Base-by-base conservation (phyloP, 768 basidiomycete species). In the Russula abietina region DNA sequence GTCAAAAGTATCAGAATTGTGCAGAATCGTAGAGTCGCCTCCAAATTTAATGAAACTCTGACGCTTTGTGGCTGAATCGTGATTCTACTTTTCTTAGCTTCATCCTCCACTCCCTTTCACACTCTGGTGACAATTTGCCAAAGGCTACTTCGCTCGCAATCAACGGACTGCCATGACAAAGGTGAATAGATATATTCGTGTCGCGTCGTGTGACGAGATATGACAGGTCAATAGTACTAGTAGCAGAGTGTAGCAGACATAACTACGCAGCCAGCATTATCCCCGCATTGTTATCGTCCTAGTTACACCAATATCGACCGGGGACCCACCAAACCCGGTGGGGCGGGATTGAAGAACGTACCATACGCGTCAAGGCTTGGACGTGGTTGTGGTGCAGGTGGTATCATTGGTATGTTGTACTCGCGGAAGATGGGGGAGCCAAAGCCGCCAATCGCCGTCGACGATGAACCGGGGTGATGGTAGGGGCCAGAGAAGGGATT, bases 281-380 rank as follows among this genome's bases (percentile, higher is more conserved):
- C 73, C 26, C 90, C 91, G 69, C 92, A 91, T 72, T 94, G 91
- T n/a, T 92, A 96, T 94, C 58, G 93, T 95, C 71, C 92, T 77
- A 73, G 83, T 14, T 19, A 9, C 81, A 2, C 75, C 77, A 36
- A 77, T 71, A 61, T 81, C 70, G 11, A 74, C 62, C 17, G 79
- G 69, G 2, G 68, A 64, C 30, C 74, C 74, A 51, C 79, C 83
- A 67, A 87, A 93, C 26, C 89, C 91, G 60, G 79, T 83, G 1
- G 93, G 0, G 91, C 83, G 45, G 91, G 90, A 69, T 94, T 93
- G 0, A 87, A 88, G 75, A 94, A 96, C 26, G 92, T 92, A 52
- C 93, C 93, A 69, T 95, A 94, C 17, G 85, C 84, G 68, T 95
- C 93, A 75, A 94, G 83, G 66, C 88, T 91, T 9, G 83, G 85